These are phyloP conservation scores for Tetracladium marchalianum DNA, from an alignment of 495 filamentous ascomycete genomes.

Conservation along the genomic window DNA sequence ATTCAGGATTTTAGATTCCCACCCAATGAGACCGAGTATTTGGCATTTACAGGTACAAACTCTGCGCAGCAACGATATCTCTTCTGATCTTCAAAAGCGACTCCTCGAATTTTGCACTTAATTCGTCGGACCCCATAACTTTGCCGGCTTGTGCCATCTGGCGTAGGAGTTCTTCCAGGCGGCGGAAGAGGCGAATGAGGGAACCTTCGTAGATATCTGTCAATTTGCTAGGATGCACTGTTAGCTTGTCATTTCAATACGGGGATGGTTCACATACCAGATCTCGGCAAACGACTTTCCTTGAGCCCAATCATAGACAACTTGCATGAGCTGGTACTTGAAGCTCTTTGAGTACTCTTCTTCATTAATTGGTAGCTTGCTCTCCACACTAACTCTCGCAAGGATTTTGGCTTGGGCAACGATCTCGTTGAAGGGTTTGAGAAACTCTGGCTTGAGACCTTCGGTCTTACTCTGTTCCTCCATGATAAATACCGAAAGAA, in stretches of 20 bases:
- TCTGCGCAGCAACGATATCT: slow-evolving; percentile 90
- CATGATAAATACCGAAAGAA: slow-evolving; percentile 88
- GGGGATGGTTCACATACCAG: slow-evolving; percentile 52
- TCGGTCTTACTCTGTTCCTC: slow-evolving; percentile 75
- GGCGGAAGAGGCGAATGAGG: slow-evolving; percentile 89
- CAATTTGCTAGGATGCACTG: slow-evolving; percentile 64
- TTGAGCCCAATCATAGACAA: slow-evolving; percentile 88
- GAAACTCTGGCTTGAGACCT: slow-evolving; percentile 69
- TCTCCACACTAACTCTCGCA: slow-evolving; percentile 87
- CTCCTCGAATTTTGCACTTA: slow-evolving; percentile 80
- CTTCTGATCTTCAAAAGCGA: slow-evolving; percentile 75
- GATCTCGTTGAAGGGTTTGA: slow-evolving; percentile 76
- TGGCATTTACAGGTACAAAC: slow-evolving; percentile 63
- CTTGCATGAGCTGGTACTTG: slow-evolving; percentile 92
- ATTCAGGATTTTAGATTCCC: background rate
- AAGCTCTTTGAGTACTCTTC: slow-evolving; percentile 83
- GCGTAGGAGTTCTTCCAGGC: slow-evolving; percentile 88
- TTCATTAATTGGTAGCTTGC: slow-evolving; percentile 81
- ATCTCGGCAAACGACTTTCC: slow-evolving; percentile 90
- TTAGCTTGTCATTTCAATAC: slow-evolving; percentile 1
- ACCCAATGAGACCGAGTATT: slow-evolving; percentile 1
- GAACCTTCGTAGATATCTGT: slow-evolving; percentile 96
- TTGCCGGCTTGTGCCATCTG: slow-evolving; percentile 96
- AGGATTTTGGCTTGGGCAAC: slow-evolving; percentile 75
- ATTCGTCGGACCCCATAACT: slow-evolving; percentile 93